These are phyloP conservation scores for Microcera coccophila DNA, from an alignment of 2,329 filamentous ascomycete genomes.

Conservation along the genomic window DNA sequence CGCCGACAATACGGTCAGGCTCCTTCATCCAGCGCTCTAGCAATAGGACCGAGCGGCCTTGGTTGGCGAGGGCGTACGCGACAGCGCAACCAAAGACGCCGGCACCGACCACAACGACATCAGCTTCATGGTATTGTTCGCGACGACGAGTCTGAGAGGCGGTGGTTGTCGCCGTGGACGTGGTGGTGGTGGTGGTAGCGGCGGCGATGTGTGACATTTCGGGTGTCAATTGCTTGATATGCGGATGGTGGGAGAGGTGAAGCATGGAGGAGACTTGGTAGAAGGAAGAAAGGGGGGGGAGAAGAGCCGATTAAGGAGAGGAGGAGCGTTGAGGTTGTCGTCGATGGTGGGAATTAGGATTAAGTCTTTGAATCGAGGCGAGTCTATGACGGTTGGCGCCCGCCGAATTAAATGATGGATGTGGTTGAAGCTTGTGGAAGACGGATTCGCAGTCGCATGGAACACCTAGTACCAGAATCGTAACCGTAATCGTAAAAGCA, in stretches of 20 bases:
- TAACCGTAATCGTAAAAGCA: background rate
- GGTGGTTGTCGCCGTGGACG: conserved; percentile 30
- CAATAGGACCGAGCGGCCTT: conserved; percentile 85
- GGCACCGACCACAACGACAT: conserved; percentile 88
- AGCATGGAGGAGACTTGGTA: background rate
- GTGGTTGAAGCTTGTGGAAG: no score
- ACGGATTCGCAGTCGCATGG: background rate
- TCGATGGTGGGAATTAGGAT: background rate
- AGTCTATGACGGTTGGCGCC: background rate
- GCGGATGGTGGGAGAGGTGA: background rate
- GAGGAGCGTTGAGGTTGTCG: background rate
- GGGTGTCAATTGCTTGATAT: background rate
- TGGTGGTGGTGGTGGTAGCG: conserved; percentile 8
- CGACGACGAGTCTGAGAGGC: conserved; percentile 48
- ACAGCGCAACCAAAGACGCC: conserved; percentile 86
- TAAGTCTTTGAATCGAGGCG: no score
- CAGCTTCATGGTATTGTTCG: conserved; percentile 59
- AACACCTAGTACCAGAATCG: background rate
- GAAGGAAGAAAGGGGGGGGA: conserved; percentile 1
- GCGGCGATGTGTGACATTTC: background rate
- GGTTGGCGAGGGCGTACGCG: conserved; percentile 78
- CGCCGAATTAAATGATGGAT: background rate
- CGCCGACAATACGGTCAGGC: conserved; percentile 92
- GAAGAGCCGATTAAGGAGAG: no score
- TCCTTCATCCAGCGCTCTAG: conserved; percentile 87